phyloP scores from a whole-genome alignment of 2,329 filamentous ascomycete genomes.

The Chaetomiaceae sp. region DNA sequence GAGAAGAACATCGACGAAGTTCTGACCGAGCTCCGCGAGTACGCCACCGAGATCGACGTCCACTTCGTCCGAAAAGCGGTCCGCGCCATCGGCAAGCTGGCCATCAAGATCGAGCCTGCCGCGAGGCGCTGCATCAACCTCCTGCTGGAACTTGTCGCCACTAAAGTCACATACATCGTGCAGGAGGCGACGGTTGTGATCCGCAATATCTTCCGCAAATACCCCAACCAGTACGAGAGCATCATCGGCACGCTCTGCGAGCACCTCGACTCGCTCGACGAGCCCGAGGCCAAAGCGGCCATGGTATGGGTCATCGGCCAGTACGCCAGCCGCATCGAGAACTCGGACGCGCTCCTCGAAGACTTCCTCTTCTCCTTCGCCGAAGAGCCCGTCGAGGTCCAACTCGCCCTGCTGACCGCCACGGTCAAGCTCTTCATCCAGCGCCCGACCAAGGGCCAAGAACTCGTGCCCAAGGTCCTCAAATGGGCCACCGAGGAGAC shows the following conservation, averaged over 20 bases:
- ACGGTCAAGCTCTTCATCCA: slow-evolving; percentile 99
- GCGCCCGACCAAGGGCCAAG: slow-evolving; percentile 87
- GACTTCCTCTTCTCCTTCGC: slow-evolving; percentile 93
- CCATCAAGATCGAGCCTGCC: slow-evolving; percentile 97
- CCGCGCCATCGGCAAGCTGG: slow-evolving; percentile 92
- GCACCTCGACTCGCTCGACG: slow-evolving; percentile 91
- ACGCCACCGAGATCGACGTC: slow-evolving; percentile 96
- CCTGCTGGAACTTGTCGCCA: slow-evolving; percentile 85
- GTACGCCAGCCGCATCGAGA: slow-evolving; percentile 95
- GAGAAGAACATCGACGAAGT: slow-evolving; percentile 96
- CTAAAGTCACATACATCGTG: slow-evolving; percentile 98
- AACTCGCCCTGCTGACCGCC: slow-evolving; percentile 87
- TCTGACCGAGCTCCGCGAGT: slow-evolving; percentile 87
- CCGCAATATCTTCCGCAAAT: slow-evolving; percentile 98
- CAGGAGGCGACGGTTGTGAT: slow-evolving; percentile 99
- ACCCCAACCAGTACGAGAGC: slow-evolving; percentile 96
- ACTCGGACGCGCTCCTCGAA: slow-evolving; percentile 87
- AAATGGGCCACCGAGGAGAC: slow-evolving; percentile 99
- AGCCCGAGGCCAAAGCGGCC: slow-evolving; percentile 95
- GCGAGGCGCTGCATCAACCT: slow-evolving; percentile 88
- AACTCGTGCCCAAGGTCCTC: slow-evolving; percentile 87
- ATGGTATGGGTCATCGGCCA: slow-evolving; percentile 99
- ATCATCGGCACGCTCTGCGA: slow-evolving; percentile 96
- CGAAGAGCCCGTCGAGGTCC: slow-evolving; percentile 93
- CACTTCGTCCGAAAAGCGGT: slow-evolving; percentile 98